Evolutionary conservation across 2,329 filamentous ascomycete species (phyloP).

Genomic region (Massarina eburnea): DNA sequence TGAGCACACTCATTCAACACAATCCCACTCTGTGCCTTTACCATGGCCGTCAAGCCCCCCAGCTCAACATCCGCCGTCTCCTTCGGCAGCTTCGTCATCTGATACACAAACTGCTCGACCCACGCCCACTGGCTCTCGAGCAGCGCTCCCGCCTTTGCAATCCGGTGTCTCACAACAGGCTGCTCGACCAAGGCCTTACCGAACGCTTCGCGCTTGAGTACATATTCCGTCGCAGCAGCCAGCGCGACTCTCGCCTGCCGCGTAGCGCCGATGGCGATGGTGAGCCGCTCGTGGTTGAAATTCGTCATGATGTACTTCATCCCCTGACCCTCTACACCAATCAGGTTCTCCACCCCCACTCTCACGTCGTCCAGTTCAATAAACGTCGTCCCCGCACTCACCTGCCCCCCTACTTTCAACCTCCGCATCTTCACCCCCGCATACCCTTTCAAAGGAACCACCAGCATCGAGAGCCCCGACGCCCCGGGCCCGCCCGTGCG

Average conservation of each 20-base stretch:
- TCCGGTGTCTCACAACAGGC: conserved; percentile 71
- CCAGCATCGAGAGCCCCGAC: conserved; percentile 64
- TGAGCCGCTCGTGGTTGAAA: conserved; percentile 76
- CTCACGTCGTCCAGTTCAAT: conserved; percentile 76
- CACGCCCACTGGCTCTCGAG: conserved; percentile 72
- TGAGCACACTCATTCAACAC: conserved; percentile 72
- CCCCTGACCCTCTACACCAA: conserved; percentile 69
- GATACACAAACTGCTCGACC: conserved; percentile 71
- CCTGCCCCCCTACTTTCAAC: conserved; percentile 67
- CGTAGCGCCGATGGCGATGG: conserved; percentile 65
- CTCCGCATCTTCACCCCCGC: conserved; percentile 69
- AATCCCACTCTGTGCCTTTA: conserved; percentile 72
- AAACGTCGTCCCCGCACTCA: conserved; percentile 69
- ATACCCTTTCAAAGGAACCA: conserved; percentile 69
- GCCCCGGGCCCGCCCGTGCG: conserved; percentile 68
- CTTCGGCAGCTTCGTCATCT: conserved; percentile 64
- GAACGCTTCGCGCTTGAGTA: conserved; percentile 67
- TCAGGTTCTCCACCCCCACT: conserved; percentile 69
- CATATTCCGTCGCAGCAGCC: conserved; percentile 62
- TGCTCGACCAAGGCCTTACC: conserved; percentile 71
- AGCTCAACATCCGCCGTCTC: conserved; percentile 64
- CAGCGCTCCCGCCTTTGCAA: conserved; percentile 69
- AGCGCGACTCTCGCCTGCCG: conserved; percentile 64
- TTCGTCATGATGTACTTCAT: conserved; percentile 78
- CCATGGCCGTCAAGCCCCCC: conserved; percentile 70